Evolutionary conservation across 768 basidiomycete genomes (phyloP), one percentile per base, ranked within the genome.

Genomic region (Calocybe cyanea): DNA sequence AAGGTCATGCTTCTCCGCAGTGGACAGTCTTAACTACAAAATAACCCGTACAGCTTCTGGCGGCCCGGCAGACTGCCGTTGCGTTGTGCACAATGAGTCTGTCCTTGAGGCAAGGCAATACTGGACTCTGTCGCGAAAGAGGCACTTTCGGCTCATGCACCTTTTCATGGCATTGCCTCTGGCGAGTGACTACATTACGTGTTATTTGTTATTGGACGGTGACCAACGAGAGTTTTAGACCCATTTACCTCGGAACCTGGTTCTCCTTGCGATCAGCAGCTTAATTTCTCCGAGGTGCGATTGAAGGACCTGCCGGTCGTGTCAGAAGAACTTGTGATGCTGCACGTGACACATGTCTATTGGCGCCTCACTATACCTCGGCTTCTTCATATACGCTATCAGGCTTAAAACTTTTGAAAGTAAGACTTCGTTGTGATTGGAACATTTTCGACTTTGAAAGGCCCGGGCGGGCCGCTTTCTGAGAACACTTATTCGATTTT

Each of bases 401-500:
- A 35, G 32, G 23, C 21, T 20, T 14, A 35, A 14, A 34, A 11
- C 21, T 34, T 18, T n/a, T n/a, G 8, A 43, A 18, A 18, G 19
- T 4, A n/a, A 34, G 23, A 18, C 20, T 20, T 35, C 8, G 28
- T 31, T 30, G n/a, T n/a, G n/a, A n/a, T n/a, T 21, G 10, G 37
- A 33, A 13, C 15, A 3, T 38, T 31, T 15, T 14, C 38, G n/a
- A 33, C 41, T 30, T n/a, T n/a, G n/a, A 25, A 19, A 48, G 47
- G 46, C 14, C 53, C 45, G 45, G 42, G 46, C 53, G 53, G 53
- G 17, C 45, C 50, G 50, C 38, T 37, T 9, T 31, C 21, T 32
- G 21, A 11, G 4, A 4, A 24, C 18, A 2, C 7, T 18, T 32
- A 9, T 41, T 35, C 14, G n/a, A 35, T 30, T 28, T 28, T 11